Percentiles rank a stretch among this genome's conserved stretches.
Conservation (phyloP, 352 stramenopile species). For the Pythium chondricola region DNA sequence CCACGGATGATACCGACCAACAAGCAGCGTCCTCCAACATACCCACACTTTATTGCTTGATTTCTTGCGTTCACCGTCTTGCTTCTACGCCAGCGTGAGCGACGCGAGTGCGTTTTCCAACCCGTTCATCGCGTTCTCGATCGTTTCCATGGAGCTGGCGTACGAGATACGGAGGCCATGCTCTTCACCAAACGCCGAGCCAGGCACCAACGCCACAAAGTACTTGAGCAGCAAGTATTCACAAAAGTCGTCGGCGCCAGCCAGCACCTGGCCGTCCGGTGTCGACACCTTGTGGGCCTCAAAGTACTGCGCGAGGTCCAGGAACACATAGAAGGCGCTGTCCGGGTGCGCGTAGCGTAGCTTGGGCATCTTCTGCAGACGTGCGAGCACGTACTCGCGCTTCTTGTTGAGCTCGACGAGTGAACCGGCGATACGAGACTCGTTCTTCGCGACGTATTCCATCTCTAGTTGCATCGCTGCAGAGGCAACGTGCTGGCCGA, state of each 20-base stretch:
- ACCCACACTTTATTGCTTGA: not conserved
- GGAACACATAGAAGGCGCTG: slow-evolving; percentile 95
- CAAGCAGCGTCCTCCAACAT: no score
- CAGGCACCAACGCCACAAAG: slow-evolving; percentile 90
- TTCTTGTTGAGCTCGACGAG: slow-evolving; percentile 70
- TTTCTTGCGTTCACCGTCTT: not conserved
- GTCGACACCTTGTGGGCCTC: slow-evolving; percentile 1
- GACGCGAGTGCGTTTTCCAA: slow-evolving; percentile 48
- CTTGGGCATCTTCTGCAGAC: slow-evolving; percentile 79
- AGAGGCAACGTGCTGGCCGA: slow-evolving; percentile 88
- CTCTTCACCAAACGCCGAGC: slow-evolving; percentile 93
- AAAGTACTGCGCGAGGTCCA: slow-evolving; percentile 62
- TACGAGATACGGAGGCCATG: slow-evolving; percentile 94
- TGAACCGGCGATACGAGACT: slow-evolving; percentile 47
- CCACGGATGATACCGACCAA: not conserved
- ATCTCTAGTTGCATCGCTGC: slow-evolving; percentile 86
- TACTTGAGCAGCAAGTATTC: slow-evolving; percentile 89
- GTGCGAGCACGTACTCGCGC: slow-evolving; percentile 87
- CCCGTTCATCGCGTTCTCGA: slow-evolving; percentile 57
- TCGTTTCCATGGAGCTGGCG: slow-evolving; percentile 87
- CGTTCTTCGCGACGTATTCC: slow-evolving; percentile 42
- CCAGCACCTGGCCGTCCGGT: slow-evolving; percentile 1
- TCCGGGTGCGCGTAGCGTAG: slow-evolving; percentile 83
- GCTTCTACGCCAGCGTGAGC: slow-evolving; percentile 31
- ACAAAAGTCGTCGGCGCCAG: slow-evolving; percentile 64